Base-by-base conservation (phyloP, 345 rosid species). In the Boechera retrofracta region DNA sequence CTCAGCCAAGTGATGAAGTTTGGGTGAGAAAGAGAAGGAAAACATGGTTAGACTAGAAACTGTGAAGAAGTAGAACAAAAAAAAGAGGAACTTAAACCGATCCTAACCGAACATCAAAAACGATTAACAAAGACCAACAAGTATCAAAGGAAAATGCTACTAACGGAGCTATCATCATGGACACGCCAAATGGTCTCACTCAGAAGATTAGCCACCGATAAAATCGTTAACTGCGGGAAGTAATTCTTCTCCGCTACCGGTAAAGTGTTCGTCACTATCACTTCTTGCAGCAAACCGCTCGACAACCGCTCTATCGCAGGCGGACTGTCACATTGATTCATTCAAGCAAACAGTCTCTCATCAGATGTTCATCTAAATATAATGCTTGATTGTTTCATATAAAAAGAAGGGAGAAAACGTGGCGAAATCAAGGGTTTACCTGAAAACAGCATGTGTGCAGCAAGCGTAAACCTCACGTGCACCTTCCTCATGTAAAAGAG, bases 381-480 rank as follows among this genome's bases (percentile, higher is more conserved):
- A 3, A 29, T 57, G 31, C 31, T 35, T 47, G 59, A 15, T 21
- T 26, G 39, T 38, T 36, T 3, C 21, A 3, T 3, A 18, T 2
- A 6, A 0, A 38, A 52, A 28, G 1, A 47, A 7, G 9, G 21
- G 10, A 13, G 42, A 24, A 47, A 10, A 41, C 51, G 21, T 18
- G 55, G 18, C 2, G 3, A n/a, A 67, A 11, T 10, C 10, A 39
- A 69, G 64, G 36, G 2, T 3, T 26, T 54, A 95, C 99, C 98
- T 95, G 85, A 95, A 95, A 83, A 95, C 98, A 6, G 99, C 97
- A 77, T 95, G 99, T 0, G 96, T 95, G 75, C 87, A 85, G 85
- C 99, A 95, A 56, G 99, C 98, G 61, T 92, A 95, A 67, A 95
- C 99, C 85, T 95, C 99, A 62, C 94, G 86, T 11, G 99, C 99